A percentile compares a stretch with the other conserved stretches of the same genome.
Evolutionary conservation across 148 eudicot species (phyloP).

Genomic region (Rhododendron mucronatum): DNA sequence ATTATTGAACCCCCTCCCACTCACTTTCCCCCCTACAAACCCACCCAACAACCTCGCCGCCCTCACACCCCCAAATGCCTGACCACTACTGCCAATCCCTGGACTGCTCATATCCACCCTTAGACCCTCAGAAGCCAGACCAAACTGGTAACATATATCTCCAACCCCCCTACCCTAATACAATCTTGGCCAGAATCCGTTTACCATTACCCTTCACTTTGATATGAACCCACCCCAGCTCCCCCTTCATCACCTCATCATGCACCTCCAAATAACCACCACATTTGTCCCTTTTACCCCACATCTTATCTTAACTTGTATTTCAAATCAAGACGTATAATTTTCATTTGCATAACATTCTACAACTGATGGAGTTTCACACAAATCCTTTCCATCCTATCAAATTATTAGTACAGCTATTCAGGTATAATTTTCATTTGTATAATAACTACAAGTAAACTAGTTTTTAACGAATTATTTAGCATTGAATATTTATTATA

Average conservation of each 20-base stretch:
- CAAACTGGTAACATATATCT: not conserved
- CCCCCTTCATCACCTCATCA: not conserved
- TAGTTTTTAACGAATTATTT: not conserved
- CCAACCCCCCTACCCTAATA: not conserved
- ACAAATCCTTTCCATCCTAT: not conserved
- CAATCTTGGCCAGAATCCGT: not conserved
- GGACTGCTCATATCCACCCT: not conserved
- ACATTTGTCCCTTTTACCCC: not conserved
- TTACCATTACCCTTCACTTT: not conserved
- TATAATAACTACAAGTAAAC: not conserved
- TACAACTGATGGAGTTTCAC: not conserved
- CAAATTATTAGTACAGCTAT: not conserved
- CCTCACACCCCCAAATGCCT: not conserved
- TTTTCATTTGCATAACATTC: not conserved
- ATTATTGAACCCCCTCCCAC: not conserved
- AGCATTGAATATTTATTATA: not conserved
- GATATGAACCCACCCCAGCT: not conserved
- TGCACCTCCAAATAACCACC: not conserved
- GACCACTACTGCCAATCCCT: not conserved
- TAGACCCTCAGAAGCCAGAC: not conserved
- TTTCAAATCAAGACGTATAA: not conserved
- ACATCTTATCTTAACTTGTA: not conserved
- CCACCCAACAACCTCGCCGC: not conserved
- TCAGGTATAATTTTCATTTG: not conserved
- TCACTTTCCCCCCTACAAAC: not conserved